These are phyloP conservation scores for Henningerozyma blattae DNA, from an alignment of 805 yeast species.

Conservation along the genomic window DNA sequence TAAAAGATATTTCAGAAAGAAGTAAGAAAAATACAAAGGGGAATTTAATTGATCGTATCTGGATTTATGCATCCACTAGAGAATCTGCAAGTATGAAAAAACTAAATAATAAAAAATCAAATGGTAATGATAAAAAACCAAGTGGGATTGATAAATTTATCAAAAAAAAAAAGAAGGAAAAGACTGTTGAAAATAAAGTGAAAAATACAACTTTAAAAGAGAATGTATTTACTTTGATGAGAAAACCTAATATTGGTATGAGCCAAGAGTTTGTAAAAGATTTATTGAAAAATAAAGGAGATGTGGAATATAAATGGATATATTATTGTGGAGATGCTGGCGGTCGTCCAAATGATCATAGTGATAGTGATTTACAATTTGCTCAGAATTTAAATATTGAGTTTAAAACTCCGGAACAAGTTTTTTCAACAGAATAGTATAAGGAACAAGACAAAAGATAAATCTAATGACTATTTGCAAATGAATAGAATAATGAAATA, in stretches of 20 bases:
- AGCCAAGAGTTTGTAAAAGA: constrained; percentile 42
- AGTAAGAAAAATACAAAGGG: not conserved
- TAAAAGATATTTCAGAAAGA: constrained; percentile 16
- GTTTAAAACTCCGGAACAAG: constrained; percentile 66
- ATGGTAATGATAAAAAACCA: not conserved
- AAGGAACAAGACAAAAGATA: not conserved
- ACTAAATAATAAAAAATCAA: not conserved
- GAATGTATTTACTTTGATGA: constrained; percentile 23
- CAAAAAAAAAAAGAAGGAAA: too few relatives aligned
- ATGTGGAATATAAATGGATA: constrained; percentile 5
- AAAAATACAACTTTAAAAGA: too few relatives aligned
- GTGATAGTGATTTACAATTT: constrained; percentile 65
- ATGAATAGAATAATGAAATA: too few relatives aligned
- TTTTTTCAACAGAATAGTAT: constrained; percentile 23
- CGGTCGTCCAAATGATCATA: constrained; percentile 66
- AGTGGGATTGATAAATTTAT: too few relatives aligned
- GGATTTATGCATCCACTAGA: constrained; percentile 57
- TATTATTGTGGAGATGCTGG: constrained; percentile 94
- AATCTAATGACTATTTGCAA: not conserved
- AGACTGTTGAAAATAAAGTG: too few relatives aligned
- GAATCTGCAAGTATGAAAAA: constrained; percentile 27
- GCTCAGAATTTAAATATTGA: constrained; percentile 43
- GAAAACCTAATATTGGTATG: constrained; percentile 80
- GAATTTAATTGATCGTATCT: constrained; percentile 19
- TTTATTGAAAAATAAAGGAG: constrained; percentile 12